A percentile compares a stretch with the other conserved stretches of the same genome.
Evolutionary conservation across 2,329 filamentous ascomycete genomes (phyloP).

Genomic region (Sclerotinia borealis): DNA sequence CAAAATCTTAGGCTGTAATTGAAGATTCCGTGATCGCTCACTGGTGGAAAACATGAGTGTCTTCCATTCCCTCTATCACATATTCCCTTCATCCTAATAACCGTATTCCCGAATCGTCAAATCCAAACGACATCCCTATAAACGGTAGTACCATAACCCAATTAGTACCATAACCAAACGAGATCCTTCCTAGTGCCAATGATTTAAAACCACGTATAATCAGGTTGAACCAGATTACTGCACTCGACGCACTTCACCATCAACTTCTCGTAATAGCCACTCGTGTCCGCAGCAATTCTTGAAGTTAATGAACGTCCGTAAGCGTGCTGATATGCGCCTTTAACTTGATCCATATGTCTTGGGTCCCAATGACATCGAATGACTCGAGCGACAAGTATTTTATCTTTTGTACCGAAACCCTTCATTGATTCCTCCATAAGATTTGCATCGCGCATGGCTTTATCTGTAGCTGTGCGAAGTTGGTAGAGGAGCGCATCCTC

Average conservation of each 20-base stretch:
- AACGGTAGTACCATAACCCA: background rate
- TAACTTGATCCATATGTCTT: constrained; percentile 67
- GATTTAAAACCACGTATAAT: constrained; percentile 1
- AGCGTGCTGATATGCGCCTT: constrained; percentile 66
- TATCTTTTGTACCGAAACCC: constrained; percentile 81
- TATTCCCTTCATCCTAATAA: background rate
- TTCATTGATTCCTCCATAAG: constrained; percentile 84
- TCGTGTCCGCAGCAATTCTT: constrained; percentile 76
- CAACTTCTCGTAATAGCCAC: constrained; percentile 72
- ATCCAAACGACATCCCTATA: background rate
- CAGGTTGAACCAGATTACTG: constrained; percentile 5
- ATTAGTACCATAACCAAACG: background rate
- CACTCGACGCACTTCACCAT: constrained; percentile 49
- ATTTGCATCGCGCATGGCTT: constrained; percentile 74
- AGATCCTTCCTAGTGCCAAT: background rate
- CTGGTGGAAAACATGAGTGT: background rate
- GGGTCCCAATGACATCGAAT: constrained; percentile 81
- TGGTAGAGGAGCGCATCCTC: constrained; percentile 75
- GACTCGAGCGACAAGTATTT: constrained; percentile 69
- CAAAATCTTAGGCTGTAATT: background rate
- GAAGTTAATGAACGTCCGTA: constrained; percentile 62
- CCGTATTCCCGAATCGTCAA: background rate
- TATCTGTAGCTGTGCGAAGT: constrained; percentile 70
- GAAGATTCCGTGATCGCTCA: background rate
- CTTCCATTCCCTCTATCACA: background rate